phyloP scores from a whole-genome alignment of 176 grass and related monocot genomes.

The Eremochloa ophiuroides region DNA sequence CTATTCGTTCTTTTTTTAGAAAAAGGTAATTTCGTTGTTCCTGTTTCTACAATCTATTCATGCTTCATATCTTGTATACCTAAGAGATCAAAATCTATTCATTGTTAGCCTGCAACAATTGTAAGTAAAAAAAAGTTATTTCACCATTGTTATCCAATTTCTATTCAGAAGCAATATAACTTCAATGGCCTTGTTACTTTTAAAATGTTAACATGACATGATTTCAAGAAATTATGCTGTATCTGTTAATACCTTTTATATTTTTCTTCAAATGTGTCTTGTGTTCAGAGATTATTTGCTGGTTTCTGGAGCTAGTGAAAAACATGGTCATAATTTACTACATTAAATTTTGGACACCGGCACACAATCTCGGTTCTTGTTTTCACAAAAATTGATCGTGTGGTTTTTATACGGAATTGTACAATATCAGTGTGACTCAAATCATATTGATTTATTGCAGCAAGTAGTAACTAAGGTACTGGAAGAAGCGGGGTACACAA shows the following conservation, averaged over 20 bases:
- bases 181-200: not conserved
- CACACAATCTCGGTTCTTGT: not conserved
- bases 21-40: no score
- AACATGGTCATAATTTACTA: not conserved
- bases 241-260: not conserved
- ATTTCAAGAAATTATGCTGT: not conserved
- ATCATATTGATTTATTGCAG: slow-evolving; percentile 30
- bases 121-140: not conserved
- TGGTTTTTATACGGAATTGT: not conserved
- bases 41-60: no score
- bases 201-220: not conserved
- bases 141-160: not conserved
- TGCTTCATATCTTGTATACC: not conserved
- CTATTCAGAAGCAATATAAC: not conserved
- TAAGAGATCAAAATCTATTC: not conserved
- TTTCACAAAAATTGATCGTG: no score
- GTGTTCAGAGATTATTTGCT: not conserved
- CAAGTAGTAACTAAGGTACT: slow-evolving; percentile 63
- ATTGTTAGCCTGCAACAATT: not conserved
- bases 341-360: not conserved
- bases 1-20: no score
- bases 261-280: not conserved
- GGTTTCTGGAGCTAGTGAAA: not conserved
- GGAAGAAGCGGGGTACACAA: slow-evolving; percentile 69
- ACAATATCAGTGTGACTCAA: not conserved